A percentile compares a stretch with the other conserved stretches of the same genome.
Conservation (phyloP, 768 basidiomycete genomes). For the Russula ochroleuca region DNA sequence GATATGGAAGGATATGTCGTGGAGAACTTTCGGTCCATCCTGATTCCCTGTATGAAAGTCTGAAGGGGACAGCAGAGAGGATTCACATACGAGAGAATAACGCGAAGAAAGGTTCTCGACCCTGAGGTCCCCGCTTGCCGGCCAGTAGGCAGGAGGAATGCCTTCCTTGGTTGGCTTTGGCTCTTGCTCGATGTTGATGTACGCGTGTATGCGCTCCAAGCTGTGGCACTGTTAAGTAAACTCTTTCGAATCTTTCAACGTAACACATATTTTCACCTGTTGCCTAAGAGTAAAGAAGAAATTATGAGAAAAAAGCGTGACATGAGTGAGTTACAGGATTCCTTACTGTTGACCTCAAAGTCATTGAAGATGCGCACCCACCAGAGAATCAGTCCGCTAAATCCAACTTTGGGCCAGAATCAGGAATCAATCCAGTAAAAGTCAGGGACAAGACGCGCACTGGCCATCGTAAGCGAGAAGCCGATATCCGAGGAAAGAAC, state of each 20-base stretch:
- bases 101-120: slow-evolving; percentile 51
- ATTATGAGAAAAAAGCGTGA: neutral
- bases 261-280: slow-evolving; percentile 29
- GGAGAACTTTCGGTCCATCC: slow-evolving; percentile 55
- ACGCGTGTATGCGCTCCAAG: slow-evolving; percentile 50
- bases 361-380: slow-evolving; percentile 44
- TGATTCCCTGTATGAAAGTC: slow-evolving; percentile 12
- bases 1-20: slow-evolving; percentile 48
- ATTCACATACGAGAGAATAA: slow-evolving; percentile 40
- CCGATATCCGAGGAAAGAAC: slow-evolving; percentile 39
- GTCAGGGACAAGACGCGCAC: slow-evolving; percentile 26
- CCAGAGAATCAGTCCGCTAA: slow-evolving; percentile 53
- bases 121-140: slow-evolving; percentile 49
- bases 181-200: slow-evolving; percentile 56
- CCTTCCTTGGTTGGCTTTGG: slow-evolving; percentile 39
- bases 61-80: slow-evolving; percentile 45
- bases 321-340: neutral
- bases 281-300: slow-evolving; percentile 23
- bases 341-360: slow-evolving; percentile 44
- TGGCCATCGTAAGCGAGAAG: slow-evolving; percentile 42
- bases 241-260: neutral
- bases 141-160: slow-evolving; percentile 63
- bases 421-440: neutral
- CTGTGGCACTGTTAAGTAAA: slow-evolving; percentile 30
- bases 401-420: slow-evolving; percentile 39